Percentiles rank a stretch among this genome's conserved stretches.
Evolutionary conservation across 257 asterid genomes (phyloP).

Genomic region (Nicotiana attenuata): DNA sequence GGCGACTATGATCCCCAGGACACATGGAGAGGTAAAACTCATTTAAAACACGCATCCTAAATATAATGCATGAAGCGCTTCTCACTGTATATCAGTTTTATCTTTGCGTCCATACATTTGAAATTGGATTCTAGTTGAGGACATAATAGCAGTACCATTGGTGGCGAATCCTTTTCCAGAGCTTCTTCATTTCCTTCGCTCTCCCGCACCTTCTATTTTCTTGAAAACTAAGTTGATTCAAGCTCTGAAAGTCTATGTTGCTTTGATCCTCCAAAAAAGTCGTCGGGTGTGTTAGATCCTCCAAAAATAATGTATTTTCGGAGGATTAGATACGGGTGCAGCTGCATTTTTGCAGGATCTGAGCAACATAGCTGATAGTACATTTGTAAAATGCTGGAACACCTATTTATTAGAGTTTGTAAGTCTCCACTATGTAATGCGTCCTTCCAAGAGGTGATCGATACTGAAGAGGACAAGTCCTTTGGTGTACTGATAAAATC

Average conservation of each 20-base stretch:
- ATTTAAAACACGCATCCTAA: neutral
- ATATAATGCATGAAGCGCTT: neutral
- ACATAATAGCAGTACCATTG: neutral
- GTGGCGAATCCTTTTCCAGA: neutral
- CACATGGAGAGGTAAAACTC: conserved; percentile 71
- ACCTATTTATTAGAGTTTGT: neutral
- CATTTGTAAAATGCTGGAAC: neutral
- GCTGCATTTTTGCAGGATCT: too few relatives aligned
- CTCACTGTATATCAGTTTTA: neutral
- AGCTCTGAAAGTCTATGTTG: neutral
- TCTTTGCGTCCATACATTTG: neutral
- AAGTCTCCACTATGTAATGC: neutral
- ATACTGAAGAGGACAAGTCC: neutral
- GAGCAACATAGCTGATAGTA: neutral
- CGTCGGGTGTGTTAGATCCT: too few relatives aligned
- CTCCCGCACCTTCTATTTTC: neutral
- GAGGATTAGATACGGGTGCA: too few relatives aligned
- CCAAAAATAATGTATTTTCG: too few relatives aligned
- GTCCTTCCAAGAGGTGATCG: neutral
- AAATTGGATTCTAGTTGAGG: neutral
- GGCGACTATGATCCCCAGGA: conserved; percentile 68
- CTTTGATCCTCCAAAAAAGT: too few relatives aligned
- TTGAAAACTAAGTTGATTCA: neutral
- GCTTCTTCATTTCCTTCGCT: neutral
- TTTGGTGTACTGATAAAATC: neutral